Evolutionary conservation across 75 land plant species (phyloP), one percentile per base, ranked within the genome.

Genomic region (Larix kaempferi): DNA sequence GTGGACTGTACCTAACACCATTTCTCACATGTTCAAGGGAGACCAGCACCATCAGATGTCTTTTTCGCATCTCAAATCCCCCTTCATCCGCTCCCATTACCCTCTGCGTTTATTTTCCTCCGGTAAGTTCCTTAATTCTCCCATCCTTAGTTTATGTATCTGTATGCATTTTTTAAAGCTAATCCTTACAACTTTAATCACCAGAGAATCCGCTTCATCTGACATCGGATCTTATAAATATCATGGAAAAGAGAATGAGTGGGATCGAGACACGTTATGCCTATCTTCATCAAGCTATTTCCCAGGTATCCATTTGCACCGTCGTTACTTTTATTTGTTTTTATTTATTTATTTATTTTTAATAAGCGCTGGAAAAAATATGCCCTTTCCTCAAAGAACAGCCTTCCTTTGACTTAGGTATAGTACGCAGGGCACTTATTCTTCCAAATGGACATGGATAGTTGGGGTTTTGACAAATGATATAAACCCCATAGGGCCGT

Each of bases 241-340:
- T 69, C 16, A 69, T 69, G 72, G 72, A 69, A 39, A 69, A 69
- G 41, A 39, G 72, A 41, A 69, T 69, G 49, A 69, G 52, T 22
- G 52, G 72, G 21, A 69, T 69, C 52, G 52, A 69, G 23, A 4
- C 72, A 41, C 52, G 72, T 23, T 69, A 41, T 69, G 10, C n/a
- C 23, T 44, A 67, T 67, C 72, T 67, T 39, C 49, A 67, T 52
- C 21, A 39, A 67, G 33, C 72, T 67, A 39, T 67, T 67, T 67
- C 52, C 7, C 44, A 67, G 72, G 72, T 67, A 67, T 3, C 44
- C 52, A 39, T 15, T 67, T 67, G 6, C 49, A 44, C 49, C 49
- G 49, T 44, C 6, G 8, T 44, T 44, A 6, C 8, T 44, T 44
- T 44, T 44, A 44, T 44, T 44, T 44, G 8, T 6, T 5, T 39